Evolutionary conservation across 108 stramenopile genomes (phyloP), one percentile per base, ranked within the genome.

Genomic region (Thalassiosira profunda): DNA sequence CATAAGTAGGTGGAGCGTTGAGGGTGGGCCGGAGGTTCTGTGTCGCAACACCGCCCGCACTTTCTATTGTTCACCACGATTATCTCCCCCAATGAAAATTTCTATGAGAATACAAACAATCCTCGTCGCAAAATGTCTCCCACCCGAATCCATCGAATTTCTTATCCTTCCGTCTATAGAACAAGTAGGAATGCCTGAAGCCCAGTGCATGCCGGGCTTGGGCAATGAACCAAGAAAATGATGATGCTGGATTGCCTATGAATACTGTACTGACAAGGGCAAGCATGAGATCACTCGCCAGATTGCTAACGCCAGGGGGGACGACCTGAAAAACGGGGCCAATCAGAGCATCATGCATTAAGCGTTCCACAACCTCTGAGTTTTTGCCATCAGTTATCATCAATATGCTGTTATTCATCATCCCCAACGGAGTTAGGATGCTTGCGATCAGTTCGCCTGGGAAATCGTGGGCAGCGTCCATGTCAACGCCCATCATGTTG

Each of bases 191-290:
- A 14, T 55, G 48, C 9, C 51, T 40, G 33, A 67, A 26, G 28
- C 66, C 66, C 52, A 67, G 24, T 1, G 66, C 66, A 29, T 40
- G 37, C 15, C 66, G 31, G 20, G 25, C 35, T 30, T 37, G 26
- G 23, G 66, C 66, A 41, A 67, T 42, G 28, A 52, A 20, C n/a
- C 28, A 28, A 52, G n/a, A 15, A 52, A 52, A 52, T 21, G 51
- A n/a, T 21, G 51, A 43, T 7, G 61, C 61, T n/a, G 71, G 62
- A 24, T 54, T 51, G 12, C 72, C 72, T 43, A 74, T 65, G 26
- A 65, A 74, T 4, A 65, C 63, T 59, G 64, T 51, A 10, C 56
- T 46, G 57, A 65, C 41, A 7, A 65, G 11, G 5, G 63, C 72
- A 5, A 47, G 7, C 12, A 47, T 47, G 21, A 47, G 18, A 47